Conservation (phyloP, 2,329 filamentous ascomycete genomes). For the Botrytis porri region DNA sequence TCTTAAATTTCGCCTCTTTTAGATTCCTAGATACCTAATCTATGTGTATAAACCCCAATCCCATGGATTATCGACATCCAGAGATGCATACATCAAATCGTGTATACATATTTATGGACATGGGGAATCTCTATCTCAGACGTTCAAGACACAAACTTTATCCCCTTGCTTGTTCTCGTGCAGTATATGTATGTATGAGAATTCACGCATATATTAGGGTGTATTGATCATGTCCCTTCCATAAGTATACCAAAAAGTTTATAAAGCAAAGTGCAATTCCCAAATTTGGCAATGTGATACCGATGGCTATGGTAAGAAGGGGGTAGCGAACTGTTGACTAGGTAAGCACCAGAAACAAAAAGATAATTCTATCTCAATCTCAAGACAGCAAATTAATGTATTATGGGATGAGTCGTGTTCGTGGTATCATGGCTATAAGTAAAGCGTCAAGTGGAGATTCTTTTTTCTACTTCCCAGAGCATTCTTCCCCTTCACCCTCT, state of each 20-base stretch:
- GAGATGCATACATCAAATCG: not conserved
- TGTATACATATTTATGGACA: not conserved
- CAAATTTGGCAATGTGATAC: too few species aligned
- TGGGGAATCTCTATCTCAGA: not conserved
- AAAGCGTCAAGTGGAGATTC: not conserved
- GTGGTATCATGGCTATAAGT: not conserved
- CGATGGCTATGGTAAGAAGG: too few species aligned
- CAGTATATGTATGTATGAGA: fast-evolving
- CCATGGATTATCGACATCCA: not conserved
- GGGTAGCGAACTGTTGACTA: too few species aligned
- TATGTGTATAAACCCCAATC: not conserved
- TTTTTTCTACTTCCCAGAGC: not conserved
- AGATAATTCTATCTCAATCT: not conserved
- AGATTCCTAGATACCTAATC: not conserved
- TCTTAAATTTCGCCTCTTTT: not conserved
- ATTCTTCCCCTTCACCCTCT: not conserved
- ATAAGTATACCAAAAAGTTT: not conserved
- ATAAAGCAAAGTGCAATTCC: fast-evolving
- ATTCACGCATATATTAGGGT: fast-evolving
- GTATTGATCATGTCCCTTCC: not conserved
- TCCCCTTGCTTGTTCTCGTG: not conserved
- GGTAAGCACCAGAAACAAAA: too few species aligned
- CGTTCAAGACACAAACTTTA: not conserved
- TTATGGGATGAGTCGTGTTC: too few species aligned
- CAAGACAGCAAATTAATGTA: not conserved